These are phyloP conservation scores for Amanita inopinata DNA, from an alignment of 768 basidiomycete genomes.

Conservation along the genomic window DNA sequence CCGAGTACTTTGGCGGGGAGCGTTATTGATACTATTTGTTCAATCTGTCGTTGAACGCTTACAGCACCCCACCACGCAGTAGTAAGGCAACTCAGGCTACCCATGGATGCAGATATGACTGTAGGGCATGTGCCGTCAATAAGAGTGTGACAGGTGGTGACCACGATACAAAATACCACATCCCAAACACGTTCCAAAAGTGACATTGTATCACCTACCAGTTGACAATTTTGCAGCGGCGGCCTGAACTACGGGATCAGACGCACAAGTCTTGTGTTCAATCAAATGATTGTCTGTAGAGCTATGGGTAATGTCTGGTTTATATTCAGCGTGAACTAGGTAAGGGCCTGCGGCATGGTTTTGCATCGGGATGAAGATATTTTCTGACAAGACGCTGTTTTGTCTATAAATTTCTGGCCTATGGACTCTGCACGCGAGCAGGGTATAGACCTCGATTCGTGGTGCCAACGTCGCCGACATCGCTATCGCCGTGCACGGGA, in stretches of 20 bases:
- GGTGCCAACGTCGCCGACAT: conserved; percentile 55
- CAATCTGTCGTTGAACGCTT: conserved; percentile 19
- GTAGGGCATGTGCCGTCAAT: conserved; percentile 11
- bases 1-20: conserved; percentile 48
- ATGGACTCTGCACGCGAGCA: conserved; percentile 58
- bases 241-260: conserved; percentile 69
- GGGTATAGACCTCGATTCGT: conserved; percentile 64
- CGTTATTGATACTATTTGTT: background rate
- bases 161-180: too few species aligned
- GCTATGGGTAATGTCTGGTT: background rate
- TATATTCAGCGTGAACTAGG: too few species aligned
- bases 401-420: conserved; percentile 44
- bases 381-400: conserved; percentile 8
- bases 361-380: background rate
- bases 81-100: conserved; percentile 68
- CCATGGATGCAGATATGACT: conserved; percentile 60
- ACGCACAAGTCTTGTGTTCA: conserved; percentile 31
- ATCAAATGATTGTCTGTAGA: conserved; percentile 6
- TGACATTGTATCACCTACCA: conserved; percentile 29
- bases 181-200: conserved; percentile 8
- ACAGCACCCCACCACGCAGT: conserved; percentile 84
- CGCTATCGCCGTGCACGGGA: conserved; percentile 48
- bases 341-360: too few species aligned
- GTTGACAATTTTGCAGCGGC: conserved; percentile 56
- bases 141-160: too few species aligned